phyloP scores from a whole-genome alignment of 768 basidiomycete species.

The Pisolithus microcarpus region DNA sequence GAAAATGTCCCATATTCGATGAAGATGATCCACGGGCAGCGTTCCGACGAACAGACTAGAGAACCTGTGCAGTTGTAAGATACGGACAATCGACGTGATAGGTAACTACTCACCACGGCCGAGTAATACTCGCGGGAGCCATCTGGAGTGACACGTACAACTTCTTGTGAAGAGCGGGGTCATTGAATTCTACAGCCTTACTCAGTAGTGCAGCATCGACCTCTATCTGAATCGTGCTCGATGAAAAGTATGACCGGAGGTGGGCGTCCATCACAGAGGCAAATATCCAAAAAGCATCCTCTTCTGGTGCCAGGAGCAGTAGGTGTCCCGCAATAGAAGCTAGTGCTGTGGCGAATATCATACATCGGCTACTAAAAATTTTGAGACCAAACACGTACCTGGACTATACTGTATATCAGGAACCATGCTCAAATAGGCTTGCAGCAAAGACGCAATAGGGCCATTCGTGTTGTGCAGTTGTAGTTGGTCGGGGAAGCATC shows the following conservation, averaged over 20 bases:
- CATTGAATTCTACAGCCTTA: constrained; percentile 58
- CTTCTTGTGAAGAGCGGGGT: constrained; percentile 55
- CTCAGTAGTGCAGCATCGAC: constrained; percentile 69
- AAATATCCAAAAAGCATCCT: constrained; percentile 90
- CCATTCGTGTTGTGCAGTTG: constrained; percentile 52
- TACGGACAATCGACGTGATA: neutral
- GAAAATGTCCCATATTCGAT: constrained; percentile 79
- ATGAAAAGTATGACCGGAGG: constrained; percentile 70
- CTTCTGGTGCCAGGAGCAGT: constrained; percentile 69
- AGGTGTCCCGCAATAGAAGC: constrained; percentile 67
- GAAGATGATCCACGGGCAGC: constrained; percentile 57
- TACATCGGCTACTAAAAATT: neutral
- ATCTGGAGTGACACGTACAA: constrained; percentile 61
- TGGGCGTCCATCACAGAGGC: constrained; percentile 80
- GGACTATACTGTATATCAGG: constrained; percentile 66
- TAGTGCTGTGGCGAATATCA: constrained; percentile 39
- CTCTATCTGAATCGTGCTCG: constrained; percentile 55
- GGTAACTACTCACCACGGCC: constrained; percentile 46
- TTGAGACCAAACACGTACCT: constrained; percentile 35
- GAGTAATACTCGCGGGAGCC: constrained; percentile 48
- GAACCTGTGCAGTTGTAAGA: constrained; percentile 43
- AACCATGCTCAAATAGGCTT: constrained; percentile 80
- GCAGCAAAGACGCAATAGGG: constrained; percentile 50
- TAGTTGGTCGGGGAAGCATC: constrained; percentile 50
- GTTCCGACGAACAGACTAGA: constrained; percentile 61